Percentiles rank a stretch among this genome's conserved stretches.
Conservation (phyloP, 2,329 filamentous ascomycete genomes). For the Fusarium anthophilum region DNA sequence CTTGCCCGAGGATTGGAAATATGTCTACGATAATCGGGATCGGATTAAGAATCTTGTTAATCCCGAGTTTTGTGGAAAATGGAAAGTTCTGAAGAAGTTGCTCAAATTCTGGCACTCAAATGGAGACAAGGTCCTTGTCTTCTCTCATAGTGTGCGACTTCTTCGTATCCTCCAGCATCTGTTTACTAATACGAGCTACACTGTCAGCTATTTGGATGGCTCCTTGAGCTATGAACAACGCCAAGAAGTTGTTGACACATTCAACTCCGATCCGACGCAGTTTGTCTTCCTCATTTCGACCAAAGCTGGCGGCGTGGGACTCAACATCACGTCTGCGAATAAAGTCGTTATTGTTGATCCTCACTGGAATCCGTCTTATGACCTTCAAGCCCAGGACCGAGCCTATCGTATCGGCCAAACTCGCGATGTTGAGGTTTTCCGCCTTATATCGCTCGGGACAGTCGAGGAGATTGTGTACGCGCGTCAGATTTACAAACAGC, state of each 20-base stretch:
- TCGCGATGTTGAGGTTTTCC: constrained; percentile 93
- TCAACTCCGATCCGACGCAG: constrained; percentile 85
- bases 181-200: constrained; percentile 89
- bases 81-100: constrained; percentile 88
- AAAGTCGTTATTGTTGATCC: constrained; percentile 98
- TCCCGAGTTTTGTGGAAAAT: constrained; percentile 94
- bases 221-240: constrained; percentile 85
- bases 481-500: constrained; percentile 97
- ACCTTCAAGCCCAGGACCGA: constrained; percentile 94
- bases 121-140: constrained; percentile 94
- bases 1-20: constrained; percentile 77
- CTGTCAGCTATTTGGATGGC: constrained; percentile 90
- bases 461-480: constrained; percentile 98
- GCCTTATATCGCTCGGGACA: constrained; percentile 88
- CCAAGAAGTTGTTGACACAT: constrained; percentile 83
- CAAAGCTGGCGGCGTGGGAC: constrained; percentile 88
- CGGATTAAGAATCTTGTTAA: constrained; percentile 84
- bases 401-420: constrained; percentile 95
- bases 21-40: constrained; percentile 78
- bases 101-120: constrained; percentile 89
- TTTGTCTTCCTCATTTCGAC: constrained; percentile 98
- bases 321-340: constrained; percentile 98
- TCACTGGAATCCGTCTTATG: constrained; percentile 96
- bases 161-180: constrained; percentile 85
- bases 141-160: constrained; percentile 89